These are phyloP conservation scores for Pouteria glomerata DNA, from an alignment of 148 eudicot genomes.

Conservation along the genomic window DNA sequence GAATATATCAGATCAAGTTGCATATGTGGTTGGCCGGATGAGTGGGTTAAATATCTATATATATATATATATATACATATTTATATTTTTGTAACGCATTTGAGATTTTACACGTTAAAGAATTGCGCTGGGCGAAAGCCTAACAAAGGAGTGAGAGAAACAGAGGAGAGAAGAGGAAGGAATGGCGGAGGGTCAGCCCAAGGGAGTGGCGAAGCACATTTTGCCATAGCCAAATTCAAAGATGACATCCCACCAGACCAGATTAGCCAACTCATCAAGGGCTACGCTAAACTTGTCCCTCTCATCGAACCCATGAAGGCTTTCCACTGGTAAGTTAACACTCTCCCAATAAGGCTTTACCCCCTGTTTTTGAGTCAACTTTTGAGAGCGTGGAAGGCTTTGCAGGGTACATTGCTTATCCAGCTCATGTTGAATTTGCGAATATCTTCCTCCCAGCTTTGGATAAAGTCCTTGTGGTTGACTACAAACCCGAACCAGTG, in stretches of 20 bases:
- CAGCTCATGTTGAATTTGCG: conserved; percentile 61
- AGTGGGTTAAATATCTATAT: too few relatives aligned
- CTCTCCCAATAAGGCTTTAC: conserved; percentile 74
- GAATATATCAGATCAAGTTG: too few relatives aligned
- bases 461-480: conserved; percentile 59
- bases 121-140: too few relatives aligned
- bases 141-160: background rate
- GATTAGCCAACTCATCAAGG: conserved; percentile 50
- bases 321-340: conserved; percentile 49
- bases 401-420: conserved; percentile 61
- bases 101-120: too few relatives aligned
- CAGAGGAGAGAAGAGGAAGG: background rate
- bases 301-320: conserved; percentile 63
- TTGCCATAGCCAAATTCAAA: conserved; percentile 62
- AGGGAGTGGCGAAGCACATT: conserved; percentile 63
- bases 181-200: conserved; percentile 27
- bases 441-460: conserved; percentile 32
- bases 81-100: too few relatives aligned
- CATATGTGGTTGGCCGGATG: too few relatives aligned
- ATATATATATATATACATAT: too few relatives aligned
- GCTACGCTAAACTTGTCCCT: conserved; percentile 62
- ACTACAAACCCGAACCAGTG: conserved; percentile 61
- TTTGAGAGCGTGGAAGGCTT: conserved; percentile 67
- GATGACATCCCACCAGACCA: conserved; percentile 39
- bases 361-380: conserved; percentile 70